These are phyloP conservation scores for Phytomonas sp. DNA, from an alignment of 208 protist species.

Conservation along the genomic window DNA sequence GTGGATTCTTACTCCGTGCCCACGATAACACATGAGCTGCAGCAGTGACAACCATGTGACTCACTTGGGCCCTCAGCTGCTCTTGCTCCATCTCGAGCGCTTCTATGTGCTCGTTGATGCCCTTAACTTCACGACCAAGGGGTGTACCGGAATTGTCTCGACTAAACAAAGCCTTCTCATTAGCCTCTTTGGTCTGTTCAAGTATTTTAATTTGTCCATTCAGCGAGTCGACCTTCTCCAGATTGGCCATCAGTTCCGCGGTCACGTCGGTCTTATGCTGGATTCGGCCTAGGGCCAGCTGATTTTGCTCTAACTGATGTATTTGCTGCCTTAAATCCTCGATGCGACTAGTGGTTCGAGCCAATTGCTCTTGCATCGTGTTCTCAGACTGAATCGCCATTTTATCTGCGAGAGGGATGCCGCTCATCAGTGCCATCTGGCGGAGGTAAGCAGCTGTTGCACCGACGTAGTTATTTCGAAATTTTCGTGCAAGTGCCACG, in stretches of 20 bases:
- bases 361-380: constrained; percentile 35
- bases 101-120: constrained; percentile 47
- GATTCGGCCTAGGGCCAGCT: constrained; percentile 33
- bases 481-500: constrained; percentile 41
- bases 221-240: constrained; percentile 43
- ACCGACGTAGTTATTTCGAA: constrained; percentile 73
- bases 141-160: constrained; percentile 24
- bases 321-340: constrained; percentile 33
- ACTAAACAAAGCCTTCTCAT: constrained; percentile 20
- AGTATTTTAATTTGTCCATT: constrained; percentile 52
- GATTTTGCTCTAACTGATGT: constrained; percentile 48
- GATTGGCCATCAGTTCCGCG: constrained; percentile 34
- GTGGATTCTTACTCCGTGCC: constrained; percentile 74
- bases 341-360: constrained; percentile 40
- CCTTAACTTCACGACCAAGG: constrained; percentile 36
- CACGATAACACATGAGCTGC: constrained; percentile 60
- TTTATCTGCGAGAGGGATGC: constrained; percentile 18
- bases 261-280: constrained; percentile 56
- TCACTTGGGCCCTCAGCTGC: constrained; percentile 43
- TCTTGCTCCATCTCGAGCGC: constrained; percentile 41
- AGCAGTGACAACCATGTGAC: constrained; percentile 60
- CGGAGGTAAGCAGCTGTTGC: constrained; percentile 71
- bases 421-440: constrained; percentile 54
- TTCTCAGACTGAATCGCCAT: not conserved
- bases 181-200: constrained; percentile 29